These are phyloP conservation scores for Grosmannia penicillata DNA, from an alignment of 2,329 filamentous ascomycete genomes.

Conservation along the genomic window DNA sequence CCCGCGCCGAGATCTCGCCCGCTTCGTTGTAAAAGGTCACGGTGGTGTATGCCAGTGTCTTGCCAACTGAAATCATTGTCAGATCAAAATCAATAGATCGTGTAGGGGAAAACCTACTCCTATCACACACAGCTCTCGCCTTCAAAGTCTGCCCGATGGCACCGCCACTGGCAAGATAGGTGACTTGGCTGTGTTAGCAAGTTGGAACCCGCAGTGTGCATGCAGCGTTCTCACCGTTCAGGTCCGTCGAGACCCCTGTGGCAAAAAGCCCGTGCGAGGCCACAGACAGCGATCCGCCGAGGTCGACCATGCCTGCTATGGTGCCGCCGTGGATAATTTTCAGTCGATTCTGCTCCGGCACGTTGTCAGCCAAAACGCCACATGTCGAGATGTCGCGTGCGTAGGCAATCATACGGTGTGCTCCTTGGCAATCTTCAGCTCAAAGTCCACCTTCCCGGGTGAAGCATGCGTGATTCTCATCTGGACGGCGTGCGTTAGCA, in stretches of 20 bases:
- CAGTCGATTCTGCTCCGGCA: constrained; percentile 49
- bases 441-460: constrained; percentile 58
- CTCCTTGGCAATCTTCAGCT: constrained; percentile 57
- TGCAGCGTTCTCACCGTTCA: constrained; percentile 33
- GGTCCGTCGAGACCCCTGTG: constrained; percentile 50
- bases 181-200: constrained; percentile 27
- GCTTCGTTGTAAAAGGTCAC: constrained; percentile 43
- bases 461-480: constrained; percentile 51
- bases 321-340: constrained; percentile 67
- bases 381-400: background rate
- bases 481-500: constrained; percentile 21
- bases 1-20: constrained; percentile 44
- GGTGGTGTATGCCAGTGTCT: constrained; percentile 45
- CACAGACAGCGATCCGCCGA: constrained; percentile 50
- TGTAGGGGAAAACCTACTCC: constrained; percentile 28
- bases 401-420: constrained; percentile 42
- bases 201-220: background rate
- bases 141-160: constrained; percentile 39
- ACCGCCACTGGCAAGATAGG: constrained; percentile 45
- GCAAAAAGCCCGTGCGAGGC: constrained; percentile 48
- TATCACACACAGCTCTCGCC: constrained; percentile 44
- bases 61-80: constrained; percentile 33
- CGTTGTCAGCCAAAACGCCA: constrained; percentile 3
- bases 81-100: background rate
- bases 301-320: constrained; percentile 59